Evolutionary conservation across 176 grass and related monocot genomes (phyloP).

Genomic region (Ensete ventricosum): DNA sequence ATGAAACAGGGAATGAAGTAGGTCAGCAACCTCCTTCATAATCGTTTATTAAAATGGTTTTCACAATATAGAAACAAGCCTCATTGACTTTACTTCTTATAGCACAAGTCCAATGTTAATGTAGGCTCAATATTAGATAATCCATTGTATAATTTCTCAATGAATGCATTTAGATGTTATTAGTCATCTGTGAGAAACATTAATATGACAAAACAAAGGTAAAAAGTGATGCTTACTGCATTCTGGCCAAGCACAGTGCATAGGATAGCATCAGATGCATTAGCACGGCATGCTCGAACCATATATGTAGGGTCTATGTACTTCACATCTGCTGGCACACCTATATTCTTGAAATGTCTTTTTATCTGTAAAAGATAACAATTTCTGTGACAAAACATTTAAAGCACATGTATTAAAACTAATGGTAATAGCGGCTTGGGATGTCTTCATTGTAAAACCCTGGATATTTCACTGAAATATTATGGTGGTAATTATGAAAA

Average conservation of each 20-base stretch:
- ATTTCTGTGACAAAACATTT: not conserved
- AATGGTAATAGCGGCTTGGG: not conserved
- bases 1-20: no score
- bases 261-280: constrained; percentile 97
- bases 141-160: not conserved
- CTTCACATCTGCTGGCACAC: constrained; percentile 74
- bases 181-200: not conserved
- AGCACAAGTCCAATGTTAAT: not conserved
- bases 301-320: constrained; percentile 98
- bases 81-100: not conserved
- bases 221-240: constrained; percentile 49
- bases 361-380: constrained; percentile 54
- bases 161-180: not conserved
- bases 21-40: no score
- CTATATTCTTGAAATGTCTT: constrained; percentile 84
- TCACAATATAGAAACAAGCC: no score
- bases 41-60: no score
- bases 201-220: not conserved
- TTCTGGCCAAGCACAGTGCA: constrained; percentile 97
- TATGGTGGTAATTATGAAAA: not conserved
- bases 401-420: not conserved
- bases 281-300: constrained; percentile 81
- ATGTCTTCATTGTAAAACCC: no score
- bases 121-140: constrained; percentile 1
- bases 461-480: no score